Evolutionary conservation across 1,284 basidiomycete genomes (phyloP).

Genomic region (Papiliotrema fonsecae): DNA sequence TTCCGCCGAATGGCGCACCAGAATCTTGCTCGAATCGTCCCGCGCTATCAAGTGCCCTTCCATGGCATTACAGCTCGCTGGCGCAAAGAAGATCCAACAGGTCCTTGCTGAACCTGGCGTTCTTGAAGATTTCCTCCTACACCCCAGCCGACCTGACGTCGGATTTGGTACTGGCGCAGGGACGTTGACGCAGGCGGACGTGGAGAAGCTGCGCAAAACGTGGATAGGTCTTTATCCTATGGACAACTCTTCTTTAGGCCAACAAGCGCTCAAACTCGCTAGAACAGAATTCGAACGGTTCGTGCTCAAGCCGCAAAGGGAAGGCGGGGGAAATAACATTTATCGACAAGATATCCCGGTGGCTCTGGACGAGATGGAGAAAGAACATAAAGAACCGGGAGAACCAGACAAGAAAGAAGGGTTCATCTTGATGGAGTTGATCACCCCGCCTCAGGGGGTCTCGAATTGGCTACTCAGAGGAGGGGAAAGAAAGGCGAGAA

Average conservation of each 20-base stretch:
- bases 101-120: slow-evolving; percentile 70
- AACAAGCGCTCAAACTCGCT: slow-evolving; percentile 56
- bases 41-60: slow-evolving; percentile 89
- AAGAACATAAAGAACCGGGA: slow-evolving; percentile 46
- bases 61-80: slow-evolving; percentile 86
- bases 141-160: slow-evolving; percentile 39
- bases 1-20: slow-evolving; percentile 60
- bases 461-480: slow-evolving; percentile 68
- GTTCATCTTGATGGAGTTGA: slow-evolving; percentile 93
- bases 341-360: slow-evolving; percentile 77
- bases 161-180: slow-evolving; percentile 47
- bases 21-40: slow-evolving; percentile 71
- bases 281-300: slow-evolving; percentile 56
- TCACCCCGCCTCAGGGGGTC: slow-evolving; percentile 64
- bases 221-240: slow-evolving; percentile 74
- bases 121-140: slow-evolving; percentile 64
- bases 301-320: slow-evolving; percentile 92
- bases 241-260: slow-evolving; percentile 48
- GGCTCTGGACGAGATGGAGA: slow-evolving; percentile 64
- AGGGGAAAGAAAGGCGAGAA: slow-evolving; percentile 46
- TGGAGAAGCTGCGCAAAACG: slow-evolving; percentile 58
- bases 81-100: slow-evolving; percentile 94
- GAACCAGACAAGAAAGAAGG: slow-evolving; percentile 50
- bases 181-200: slow-evolving; percentile 44
- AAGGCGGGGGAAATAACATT: slow-evolving; percentile 96